A percentile compares a stretch with the other conserved stretches of the same genome.
These are phyloP conservation scores for Aspergillus haitiensis DNA, from an alignment of 495 filamentous ascomycete genomes.

Conservation along the genomic window DNA sequence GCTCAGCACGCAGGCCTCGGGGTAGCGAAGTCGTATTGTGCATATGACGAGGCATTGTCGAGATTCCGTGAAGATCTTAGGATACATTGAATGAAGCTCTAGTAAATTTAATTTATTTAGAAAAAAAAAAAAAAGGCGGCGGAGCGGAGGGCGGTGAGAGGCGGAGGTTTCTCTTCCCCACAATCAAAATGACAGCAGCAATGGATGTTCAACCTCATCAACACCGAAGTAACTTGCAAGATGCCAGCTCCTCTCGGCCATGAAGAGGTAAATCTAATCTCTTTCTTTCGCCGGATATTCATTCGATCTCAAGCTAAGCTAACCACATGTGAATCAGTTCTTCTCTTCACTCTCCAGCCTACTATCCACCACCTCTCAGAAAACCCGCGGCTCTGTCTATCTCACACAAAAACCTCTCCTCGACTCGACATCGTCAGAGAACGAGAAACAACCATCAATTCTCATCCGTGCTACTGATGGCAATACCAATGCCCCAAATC, in stretches of 20 bases:
- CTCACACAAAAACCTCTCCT: constrained; percentile 75
- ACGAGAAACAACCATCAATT: constrained; percentile 61
- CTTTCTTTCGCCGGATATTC: constrained; percentile 1
- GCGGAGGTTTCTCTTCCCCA: constrained; percentile 13
- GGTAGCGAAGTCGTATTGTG: constrained; percentile 65
- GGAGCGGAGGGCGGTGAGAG: constrained; percentile 27
- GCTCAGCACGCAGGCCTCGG: constrained; percentile 56
- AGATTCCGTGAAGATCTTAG: neutral
- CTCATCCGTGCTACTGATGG: constrained; percentile 84
- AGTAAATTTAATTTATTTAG: constrained; percentile 30
- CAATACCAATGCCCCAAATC: constrained; percentile 46
- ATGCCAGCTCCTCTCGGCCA: constrained; percentile 66
- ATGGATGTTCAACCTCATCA: constrained; percentile 6
- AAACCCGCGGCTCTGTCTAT: constrained; percentile 73
- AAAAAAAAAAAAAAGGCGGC: constrained; percentile 18
- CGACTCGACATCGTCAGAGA: constrained; percentile 22
- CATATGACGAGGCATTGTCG: constrained; percentile 42
- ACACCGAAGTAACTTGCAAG: constrained; percentile 19
- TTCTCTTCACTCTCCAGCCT: constrained; percentile 75
- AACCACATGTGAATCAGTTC: constrained; percentile 60
- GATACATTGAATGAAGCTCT: constrained; percentile 15
- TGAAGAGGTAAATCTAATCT: constrained; percentile 61
- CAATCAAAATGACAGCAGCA: constrained; percentile 4
- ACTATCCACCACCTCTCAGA: constrained; percentile 65
- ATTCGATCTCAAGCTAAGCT: constrained; percentile 25